These are phyloP conservation scores for Dunaliella primolecta DNA, from an alignment of 139 green algal genomes.

Conservation along the genomic window DNA sequence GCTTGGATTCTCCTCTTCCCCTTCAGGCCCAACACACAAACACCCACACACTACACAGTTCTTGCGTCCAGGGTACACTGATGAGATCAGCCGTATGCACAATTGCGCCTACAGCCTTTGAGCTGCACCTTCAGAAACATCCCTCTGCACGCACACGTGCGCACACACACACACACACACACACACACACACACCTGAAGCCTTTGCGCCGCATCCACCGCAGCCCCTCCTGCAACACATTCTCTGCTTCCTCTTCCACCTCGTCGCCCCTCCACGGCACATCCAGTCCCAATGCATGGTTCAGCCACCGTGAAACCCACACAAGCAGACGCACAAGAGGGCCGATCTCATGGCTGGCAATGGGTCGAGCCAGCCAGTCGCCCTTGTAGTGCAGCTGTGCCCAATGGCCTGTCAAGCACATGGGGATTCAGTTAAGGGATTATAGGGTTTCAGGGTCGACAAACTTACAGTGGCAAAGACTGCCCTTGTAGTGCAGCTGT, in stretches of 20 bases:
- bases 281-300: slow-evolving; percentile 53
- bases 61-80: too few species aligned
- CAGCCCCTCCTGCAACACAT: slow-evolving; percentile 38
- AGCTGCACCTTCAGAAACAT: background rate
- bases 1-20: too few species aligned
- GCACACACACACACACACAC: background rate
- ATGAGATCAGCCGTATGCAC: background rate
- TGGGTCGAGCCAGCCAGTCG: slow-evolving; percentile 72
- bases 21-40: too few species aligned
- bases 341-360: slow-evolving; percentile 68
- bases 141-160: background rate
- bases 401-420: slow-evolving; percentile 51
- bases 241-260: slow-evolving; percentile 47
- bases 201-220: background rate
- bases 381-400: slow-evolving; percentile 61
- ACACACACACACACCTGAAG: slow-evolving; percentile 9
- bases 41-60: too few species aligned
- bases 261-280: slow-evolving; percentile 20
- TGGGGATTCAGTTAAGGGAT: slow-evolving; percentile 18
- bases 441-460: background rate
- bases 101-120: background rate
- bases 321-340: slow-evolving; percentile 71
- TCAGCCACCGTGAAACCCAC: slow-evolving; percentile 36
- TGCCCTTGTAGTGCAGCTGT: slow-evolving; percentile 60
- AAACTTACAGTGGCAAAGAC: slow-evolving; percentile 7